Evolutionary conservation across 208 protist species (phyloP).

Genomic region (Novymonas esmeraldas): DNA sequence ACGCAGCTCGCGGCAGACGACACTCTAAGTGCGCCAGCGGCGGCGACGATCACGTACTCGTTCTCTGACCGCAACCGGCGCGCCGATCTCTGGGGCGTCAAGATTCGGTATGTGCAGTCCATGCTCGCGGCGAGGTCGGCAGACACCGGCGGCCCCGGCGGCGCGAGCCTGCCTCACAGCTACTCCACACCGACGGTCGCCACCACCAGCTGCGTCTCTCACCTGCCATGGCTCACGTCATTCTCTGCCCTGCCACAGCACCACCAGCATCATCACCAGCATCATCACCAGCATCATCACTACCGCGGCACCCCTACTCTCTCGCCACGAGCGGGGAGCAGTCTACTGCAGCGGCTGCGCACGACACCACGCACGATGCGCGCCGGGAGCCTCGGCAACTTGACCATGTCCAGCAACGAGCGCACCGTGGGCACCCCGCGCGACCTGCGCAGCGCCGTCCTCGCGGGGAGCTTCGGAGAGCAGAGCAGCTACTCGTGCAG

Average conservation of each 20-base stretch:
- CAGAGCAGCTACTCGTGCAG: background rate
- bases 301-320: background rate
- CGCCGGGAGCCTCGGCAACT: background rate
- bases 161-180: background rate
- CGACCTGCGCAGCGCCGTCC: background rate
- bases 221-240: background rate
- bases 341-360: slow-evolving; percentile 29
- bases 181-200: background rate
- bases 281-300: background rate
- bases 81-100: slow-evolving; percentile 56
- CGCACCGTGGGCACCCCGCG: background rate
- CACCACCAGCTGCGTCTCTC: background rate
- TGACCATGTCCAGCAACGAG: slow-evolving; percentile 1
- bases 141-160: background rate
- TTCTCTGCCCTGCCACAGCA: slow-evolving; percentile 8
- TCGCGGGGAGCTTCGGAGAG: slow-evolving; percentile 7
- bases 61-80: slow-evolving; percentile 42
- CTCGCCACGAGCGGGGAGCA: slow-evolving; percentile 6
- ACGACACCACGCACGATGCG: slow-evolving; percentile 19
- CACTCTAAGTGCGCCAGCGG: background rate
- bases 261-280: background rate
- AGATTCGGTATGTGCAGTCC: slow-evolving; percentile 35
- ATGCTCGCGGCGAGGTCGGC: background rate
- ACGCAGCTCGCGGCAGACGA: slow-evolving; percentile 6
- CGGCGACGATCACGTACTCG: slow-evolving; percentile 21